Evolutionary conservation across 2,329 filamentous ascomycete species (phyloP).

Genomic region (Aaosphaeria pasadenensis): DNA sequence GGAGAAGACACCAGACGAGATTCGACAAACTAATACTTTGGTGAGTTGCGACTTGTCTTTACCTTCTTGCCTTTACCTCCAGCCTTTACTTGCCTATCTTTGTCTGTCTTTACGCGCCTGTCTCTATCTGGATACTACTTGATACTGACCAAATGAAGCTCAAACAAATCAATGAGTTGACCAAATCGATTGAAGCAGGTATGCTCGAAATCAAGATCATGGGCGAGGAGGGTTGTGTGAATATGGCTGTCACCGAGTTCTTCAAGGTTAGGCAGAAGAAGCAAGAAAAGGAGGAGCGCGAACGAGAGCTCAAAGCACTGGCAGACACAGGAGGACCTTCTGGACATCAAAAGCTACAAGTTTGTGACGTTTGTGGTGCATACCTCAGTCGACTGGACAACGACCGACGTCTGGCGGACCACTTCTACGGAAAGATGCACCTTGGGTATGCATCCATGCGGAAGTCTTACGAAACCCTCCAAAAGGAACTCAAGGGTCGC

Average conservation of each 20-base stretch:
- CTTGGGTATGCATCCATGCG: conserved; percentile 97
- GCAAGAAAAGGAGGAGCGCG: conserved; percentile 76
- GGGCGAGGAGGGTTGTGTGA: conserved; percentile 76
- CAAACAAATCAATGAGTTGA: conserved; percentile 79
- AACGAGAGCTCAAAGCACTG: conserved; percentile 84
- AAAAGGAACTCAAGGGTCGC: conserved; percentile 78
- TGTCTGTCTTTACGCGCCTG: conserved; percentile 9
- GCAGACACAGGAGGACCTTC: conserved; percentile 89
- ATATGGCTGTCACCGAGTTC: conserved; percentile 80
- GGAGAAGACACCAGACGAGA: conserved; percentile 98
- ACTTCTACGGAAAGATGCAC: conserved; percentile 99
- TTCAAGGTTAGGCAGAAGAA: conserved; percentile 80
- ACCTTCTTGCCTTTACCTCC: conserved; percentile 10
- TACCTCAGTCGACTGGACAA: conserved; percentile 93
- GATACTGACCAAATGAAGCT: conserved; percentile 45
- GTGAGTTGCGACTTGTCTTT: conserved; percentile 38
- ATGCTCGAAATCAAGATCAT: conserved; percentile 83
- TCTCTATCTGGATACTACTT: too few species aligned
- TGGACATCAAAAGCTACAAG: conserved; percentile 96
- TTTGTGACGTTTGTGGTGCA: conserved; percentile 96
- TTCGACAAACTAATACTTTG: conserved; percentile 86
- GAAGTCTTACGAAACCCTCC: conserved; percentile 83
- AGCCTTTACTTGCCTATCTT: not conserved
- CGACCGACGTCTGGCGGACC: conserved; percentile 87
- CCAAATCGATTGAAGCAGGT: conserved; percentile 74